Evolutionary conservation across 1,284 basidiomycete genomes (phyloP).

Genomic region (Ustilago loliicola): DNA sequence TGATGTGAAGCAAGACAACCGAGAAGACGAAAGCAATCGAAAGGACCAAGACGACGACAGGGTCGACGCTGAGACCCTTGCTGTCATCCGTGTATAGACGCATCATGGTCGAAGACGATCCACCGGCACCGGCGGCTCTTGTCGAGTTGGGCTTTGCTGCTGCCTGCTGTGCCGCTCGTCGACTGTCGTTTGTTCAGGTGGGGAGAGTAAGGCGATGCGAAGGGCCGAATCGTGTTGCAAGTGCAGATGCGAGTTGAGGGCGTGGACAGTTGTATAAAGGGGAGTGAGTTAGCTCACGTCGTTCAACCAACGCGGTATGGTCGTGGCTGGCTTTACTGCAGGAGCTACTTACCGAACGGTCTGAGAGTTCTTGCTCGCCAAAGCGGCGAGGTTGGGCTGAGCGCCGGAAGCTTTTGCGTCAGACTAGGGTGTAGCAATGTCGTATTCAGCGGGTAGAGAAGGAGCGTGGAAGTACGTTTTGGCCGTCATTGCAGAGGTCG

Average conservation of each 20-base stretch:
- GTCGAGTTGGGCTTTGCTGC: constrained; percentile 86
- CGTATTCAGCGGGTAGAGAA: neutral
- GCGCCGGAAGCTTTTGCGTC: constrained; percentile 53
- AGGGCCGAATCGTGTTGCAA: neutral
- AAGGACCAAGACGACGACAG: constrained; percentile 95
- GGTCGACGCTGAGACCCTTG: constrained; percentile 96
- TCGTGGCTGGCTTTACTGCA: neutral
- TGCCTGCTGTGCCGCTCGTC: constrained; percentile 79
- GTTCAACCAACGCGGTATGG: neutral
- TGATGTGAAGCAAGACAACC: constrained; percentile 98
- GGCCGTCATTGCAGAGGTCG: neutral
- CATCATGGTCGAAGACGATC: constrained; percentile 97
- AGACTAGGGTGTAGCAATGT: constrained; percentile 17
- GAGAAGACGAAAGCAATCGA: constrained; percentile 98
- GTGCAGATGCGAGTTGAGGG: no score
- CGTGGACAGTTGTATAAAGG: neutral
- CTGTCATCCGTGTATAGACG: constrained; percentile 96
- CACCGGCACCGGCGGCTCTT: constrained; percentile 93
- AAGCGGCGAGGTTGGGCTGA: constrained; percentile 58
- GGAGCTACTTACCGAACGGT: constrained; percentile 42
- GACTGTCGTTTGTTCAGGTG: constrained; percentile 22
- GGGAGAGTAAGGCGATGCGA: neutral
- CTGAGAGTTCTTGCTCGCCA: constrained; percentile 56
- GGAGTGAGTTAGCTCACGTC: neutral
- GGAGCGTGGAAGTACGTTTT: neutral